Conservation (phyloP, 1,284 basidiomycete genomes). For the Blastosporella zonata region DNA sequence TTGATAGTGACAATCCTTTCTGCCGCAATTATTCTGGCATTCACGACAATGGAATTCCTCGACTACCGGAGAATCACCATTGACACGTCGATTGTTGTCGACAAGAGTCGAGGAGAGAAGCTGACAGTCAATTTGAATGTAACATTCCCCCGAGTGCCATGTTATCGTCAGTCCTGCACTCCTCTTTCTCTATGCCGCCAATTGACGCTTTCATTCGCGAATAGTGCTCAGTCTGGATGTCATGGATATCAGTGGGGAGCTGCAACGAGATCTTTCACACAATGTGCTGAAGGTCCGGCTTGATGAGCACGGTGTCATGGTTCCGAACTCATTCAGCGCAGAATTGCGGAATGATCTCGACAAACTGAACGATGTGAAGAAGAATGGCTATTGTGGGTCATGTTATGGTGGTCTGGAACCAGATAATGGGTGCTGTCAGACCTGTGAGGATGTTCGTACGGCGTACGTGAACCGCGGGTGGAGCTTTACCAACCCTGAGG, state of each 20-base stretch:
- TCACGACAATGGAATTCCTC: slow-evolving; percentile 91
- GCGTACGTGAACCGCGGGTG: slow-evolving; percentile 92
- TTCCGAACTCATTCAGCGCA: slow-evolving; percentile 56
- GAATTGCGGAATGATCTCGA: slow-evolving; percentile 86
- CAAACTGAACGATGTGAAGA: slow-evolving; percentile 62
- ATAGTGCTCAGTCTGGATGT: slow-evolving; percentile 92
- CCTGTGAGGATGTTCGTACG: slow-evolving; percentile 92
- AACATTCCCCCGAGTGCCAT: slow-evolving; percentile 95
- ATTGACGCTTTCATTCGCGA: not conserved
- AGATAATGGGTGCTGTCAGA: slow-evolving; percentile 88
- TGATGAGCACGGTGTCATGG: slow-evolving; percentile 52
- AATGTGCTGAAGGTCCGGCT: slow-evolving; percentile 87
- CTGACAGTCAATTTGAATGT: slow-evolving; percentile 91
- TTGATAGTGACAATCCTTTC: slow-evolving; percentile 86
- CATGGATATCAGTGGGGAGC: slow-evolving; percentile 98
- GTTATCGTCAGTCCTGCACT: slow-evolving; percentile 73
- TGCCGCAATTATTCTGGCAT: slow-evolving; percentile 87
- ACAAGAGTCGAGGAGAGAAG: slow-evolving; percentile 92
- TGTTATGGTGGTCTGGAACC: slow-evolving; percentile 93
- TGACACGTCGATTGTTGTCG: slow-evolving; percentile 90
- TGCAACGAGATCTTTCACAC: slow-evolving; percentile 87
- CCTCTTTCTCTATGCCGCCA: not conserved
- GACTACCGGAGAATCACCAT: slow-evolving; percentile 88
- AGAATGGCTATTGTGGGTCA: slow-evolving; percentile 85
- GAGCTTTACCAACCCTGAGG: slow-evolving; percentile 90